phyloP scores from a whole-genome alignment of 2,329 filamentous ascomycete genomes.

The Metarhizium robertsii region DNA sequence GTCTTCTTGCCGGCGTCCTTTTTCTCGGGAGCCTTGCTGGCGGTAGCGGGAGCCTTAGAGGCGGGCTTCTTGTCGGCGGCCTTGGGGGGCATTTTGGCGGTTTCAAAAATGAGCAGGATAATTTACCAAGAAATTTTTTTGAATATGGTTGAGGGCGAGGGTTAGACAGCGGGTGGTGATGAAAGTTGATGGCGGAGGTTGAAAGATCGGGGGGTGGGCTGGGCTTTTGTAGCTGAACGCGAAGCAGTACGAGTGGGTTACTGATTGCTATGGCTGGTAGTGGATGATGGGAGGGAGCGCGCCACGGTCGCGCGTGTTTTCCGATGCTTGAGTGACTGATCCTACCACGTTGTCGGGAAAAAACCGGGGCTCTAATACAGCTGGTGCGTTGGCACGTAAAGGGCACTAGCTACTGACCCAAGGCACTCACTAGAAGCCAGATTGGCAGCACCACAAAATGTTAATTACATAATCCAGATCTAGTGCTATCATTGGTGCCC shows the following conservation, averaged over 20 bases:
- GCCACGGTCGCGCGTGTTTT: conserved; percentile 10
- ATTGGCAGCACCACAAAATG: neutral
- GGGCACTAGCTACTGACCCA: neutral
- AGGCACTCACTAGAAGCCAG: too few relatives aligned
- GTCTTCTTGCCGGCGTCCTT: conserved; percentile 99
- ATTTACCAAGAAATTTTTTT: conserved; percentile 7
- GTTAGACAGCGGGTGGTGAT: conserved; percentile 26
- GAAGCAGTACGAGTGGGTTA: conserved; percentile 40
- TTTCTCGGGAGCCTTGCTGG: conserved; percentile 72
- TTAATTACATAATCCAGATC: neutral
- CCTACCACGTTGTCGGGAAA: neutral
- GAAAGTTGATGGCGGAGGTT: conserved; percentile 36
- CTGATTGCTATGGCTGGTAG: conserved; percentile 38
- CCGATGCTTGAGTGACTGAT: conserved; percentile 8
- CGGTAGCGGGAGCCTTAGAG: conserved; percentile 83
- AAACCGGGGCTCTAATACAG: conserved; percentile 1
- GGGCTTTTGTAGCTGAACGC: conserved; percentile 54
- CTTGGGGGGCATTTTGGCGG: conserved; percentile 87
- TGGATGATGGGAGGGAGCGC: conserved; percentile 8
- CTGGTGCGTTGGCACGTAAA: neutral
- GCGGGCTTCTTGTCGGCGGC: conserved; percentile 98
- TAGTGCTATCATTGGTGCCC: conserved; percentile 1
- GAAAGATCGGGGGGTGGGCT: conserved; percentile 40
- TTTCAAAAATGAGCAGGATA: conserved; percentile 8
- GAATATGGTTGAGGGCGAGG: conserved; percentile 13